These are phyloP conservation scores for Bryoglossum gracile DNA, from an alignment of 495 filamentous ascomycete genomes.

Conservation along the genomic window DNA sequence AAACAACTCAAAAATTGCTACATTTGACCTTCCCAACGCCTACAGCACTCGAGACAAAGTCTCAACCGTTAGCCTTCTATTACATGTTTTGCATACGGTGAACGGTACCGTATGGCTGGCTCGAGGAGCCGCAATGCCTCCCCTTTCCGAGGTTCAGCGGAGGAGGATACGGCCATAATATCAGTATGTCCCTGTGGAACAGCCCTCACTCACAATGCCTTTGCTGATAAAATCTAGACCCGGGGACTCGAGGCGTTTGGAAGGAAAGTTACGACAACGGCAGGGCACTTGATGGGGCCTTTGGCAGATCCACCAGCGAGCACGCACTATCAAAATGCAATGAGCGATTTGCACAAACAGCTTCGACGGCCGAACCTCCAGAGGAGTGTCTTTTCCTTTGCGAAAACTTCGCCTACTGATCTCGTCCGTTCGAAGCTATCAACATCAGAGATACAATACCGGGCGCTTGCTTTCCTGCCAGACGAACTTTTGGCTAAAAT, in stretches of 20 bases:
- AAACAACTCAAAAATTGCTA: constrained; percentile 4
- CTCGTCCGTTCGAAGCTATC: constrained; percentile 88
- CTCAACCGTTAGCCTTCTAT: not conserved
- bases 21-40: not conserved
- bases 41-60: not conserved
- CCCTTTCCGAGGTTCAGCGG: constrained; percentile 23
- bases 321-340: constrained; percentile 72
- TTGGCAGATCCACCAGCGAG: constrained; percentile 50
- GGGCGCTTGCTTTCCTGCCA: constrained; percentile 79
- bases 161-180: constrained; percentile 45
- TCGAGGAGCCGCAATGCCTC: constrained; percentile 45
- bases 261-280: constrained; percentile 90
- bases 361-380: constrained; percentile 76
- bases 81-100: constrained; percentile 24
- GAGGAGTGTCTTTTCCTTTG: constrained; percentile 80
- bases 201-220: not conserved
- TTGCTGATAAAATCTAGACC: constrained; percentile 45
- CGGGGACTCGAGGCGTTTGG: constrained; percentile 88
- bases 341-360: constrained; percentile 84
- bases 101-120: constrained; percentile 43
- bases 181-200: constrained; percentile 39
- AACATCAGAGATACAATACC: constrained; percentile 86
- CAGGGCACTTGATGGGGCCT: constrained; percentile 76
- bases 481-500: constrained; percentile 86
- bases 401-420: constrained; percentile 83